A percentile compares a stretch with the other conserved stretches of the same genome.
These are phyloP conservation scores for Pueraria montana DNA, from an alignment of 306 rosid genomes.

Conservation along the genomic window DNA sequence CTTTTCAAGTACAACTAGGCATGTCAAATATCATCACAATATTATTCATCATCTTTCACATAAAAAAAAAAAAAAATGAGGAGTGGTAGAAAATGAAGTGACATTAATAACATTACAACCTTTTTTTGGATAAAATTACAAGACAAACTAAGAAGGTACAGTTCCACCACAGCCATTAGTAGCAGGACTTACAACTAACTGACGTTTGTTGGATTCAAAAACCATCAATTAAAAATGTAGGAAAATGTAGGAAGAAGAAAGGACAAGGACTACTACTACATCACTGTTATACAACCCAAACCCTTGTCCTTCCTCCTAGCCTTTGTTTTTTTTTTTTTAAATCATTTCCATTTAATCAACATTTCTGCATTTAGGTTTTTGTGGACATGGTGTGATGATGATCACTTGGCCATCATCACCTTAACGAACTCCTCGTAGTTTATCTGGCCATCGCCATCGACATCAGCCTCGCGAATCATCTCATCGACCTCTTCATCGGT, in stretches of 20 bases:
- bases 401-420: conserved; percentile 91
- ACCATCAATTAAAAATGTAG: conserved; percentile 50
- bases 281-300: conserved; percentile 41
- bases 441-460: conserved; percentile 91
- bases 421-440: conserved; percentile 86
- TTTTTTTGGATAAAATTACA: conserved; percentile 41
- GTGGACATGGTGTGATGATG: background rate
- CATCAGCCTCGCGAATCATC: conserved; percentile 89
- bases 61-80: conserved; percentile 13
- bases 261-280: conserved; percentile 28
- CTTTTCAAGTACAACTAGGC: background rate
- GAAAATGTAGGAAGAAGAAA: conserved; percentile 42
- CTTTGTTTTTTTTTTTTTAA: background rate
- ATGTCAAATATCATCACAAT: conserved; percentile 35
- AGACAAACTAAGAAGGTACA: conserved; percentile 48
- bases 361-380: conserved; percentile 35
- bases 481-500: conserved; percentile 88
- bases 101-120: conserved; percentile 38
- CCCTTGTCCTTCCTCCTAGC: conserved; percentile 3
- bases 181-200: conserved; percentile 43
- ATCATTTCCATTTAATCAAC: conserved; percentile 12
- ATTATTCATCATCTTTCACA: background rate
- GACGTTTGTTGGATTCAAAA: conserved; percentile 44
- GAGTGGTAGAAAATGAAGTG: conserved; percentile 13
- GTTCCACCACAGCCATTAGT: conserved; percentile 39